Conservation (phyloP, 257 asterid genomes). For the Rehmannia glutinosa region DNA sequence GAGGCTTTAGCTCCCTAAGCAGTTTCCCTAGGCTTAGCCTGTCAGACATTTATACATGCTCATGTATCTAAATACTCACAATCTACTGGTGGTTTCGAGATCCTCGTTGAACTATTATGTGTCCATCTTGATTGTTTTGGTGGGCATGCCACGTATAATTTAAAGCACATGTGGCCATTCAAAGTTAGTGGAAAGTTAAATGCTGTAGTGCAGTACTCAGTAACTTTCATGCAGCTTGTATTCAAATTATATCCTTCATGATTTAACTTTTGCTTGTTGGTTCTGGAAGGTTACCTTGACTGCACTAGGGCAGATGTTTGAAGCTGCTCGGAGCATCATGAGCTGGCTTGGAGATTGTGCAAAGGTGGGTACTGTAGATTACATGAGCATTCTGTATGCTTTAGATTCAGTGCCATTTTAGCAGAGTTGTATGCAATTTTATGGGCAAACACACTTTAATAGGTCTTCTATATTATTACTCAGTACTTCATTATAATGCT, state of each 20-base stretch:
- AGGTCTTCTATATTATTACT: too few species aligned
- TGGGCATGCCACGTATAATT: neutral
- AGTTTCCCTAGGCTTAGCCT: neutral
- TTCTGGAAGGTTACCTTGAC: constrained; percentile 68
- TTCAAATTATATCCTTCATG: neutral
- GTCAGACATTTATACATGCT: neutral
- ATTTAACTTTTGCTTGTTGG: constrained; percentile 14
- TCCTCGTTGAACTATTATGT: neutral
- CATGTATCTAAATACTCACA: neutral
- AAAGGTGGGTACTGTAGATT: constrained; percentile 50
- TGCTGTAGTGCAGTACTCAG: neutral
- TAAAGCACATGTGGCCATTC: neutral
- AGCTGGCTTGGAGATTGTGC: constrained; percentile 98
- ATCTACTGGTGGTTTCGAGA: neutral
- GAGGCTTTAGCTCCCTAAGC: neutral
- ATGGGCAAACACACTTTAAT: too few species aligned
- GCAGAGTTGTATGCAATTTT: too few species aligned
- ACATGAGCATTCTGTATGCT: neutral
- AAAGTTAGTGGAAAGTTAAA: constrained; percentile 14
- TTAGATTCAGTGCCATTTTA: neutral
- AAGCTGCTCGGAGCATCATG: constrained; percentile 93
- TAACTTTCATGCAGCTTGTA: constrained; percentile 1
- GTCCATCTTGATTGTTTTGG: neutral
- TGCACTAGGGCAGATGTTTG: constrained; percentile 94
- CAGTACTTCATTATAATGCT: too few species aligned